Conservation (phyloP, 1,284 basidiomycete species). For the Wallemia mellicola region DNA sequence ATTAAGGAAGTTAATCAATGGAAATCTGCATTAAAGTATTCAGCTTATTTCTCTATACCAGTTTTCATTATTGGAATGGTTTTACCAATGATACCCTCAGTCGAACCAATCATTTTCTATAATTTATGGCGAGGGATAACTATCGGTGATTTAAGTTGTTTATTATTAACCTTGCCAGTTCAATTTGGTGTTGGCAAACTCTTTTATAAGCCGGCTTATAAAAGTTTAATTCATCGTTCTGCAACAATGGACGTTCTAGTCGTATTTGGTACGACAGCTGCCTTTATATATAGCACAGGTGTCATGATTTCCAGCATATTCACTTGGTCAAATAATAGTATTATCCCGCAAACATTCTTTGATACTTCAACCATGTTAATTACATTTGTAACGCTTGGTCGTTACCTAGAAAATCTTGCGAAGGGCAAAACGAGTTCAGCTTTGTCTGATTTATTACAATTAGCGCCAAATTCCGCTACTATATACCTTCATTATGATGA, state of each 20-base stretch:
- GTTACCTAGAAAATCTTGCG: constrained; percentile 83
- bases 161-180: constrained; percentile 62
- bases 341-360: constrained; percentile 44
- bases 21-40: constrained; percentile 47
- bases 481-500: constrained; percentile 34
- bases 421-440: constrained; percentile 93
- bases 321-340: constrained; percentile 4
- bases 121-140: constrained; percentile 35
- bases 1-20: constrained; percentile 77
- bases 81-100: constrained; percentile 34
- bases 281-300: constrained; percentile 64
- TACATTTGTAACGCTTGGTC: constrained; percentile 81
- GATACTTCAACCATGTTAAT: constrained; percentile 98
- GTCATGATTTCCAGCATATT: constrained; percentile 37
- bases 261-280: constrained; percentile 74
- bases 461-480: constrained; percentile 76
- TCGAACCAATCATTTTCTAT: constrained; percentile 23
- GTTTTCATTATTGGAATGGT: constrained; percentile 84
- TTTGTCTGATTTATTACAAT: constrained; percentile 76
- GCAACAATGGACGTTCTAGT: constrained; percentile 96
- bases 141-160: constrained; percentile 49
- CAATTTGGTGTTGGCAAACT: constrained; percentile 71
- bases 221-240: constrained; percentile 56
- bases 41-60: constrained; percentile 53
- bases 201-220: constrained; percentile 73